Conservation (phyloP, 2,329 filamentous ascomycete genomes). For the Arthrinium phaeospermum region DNA sequence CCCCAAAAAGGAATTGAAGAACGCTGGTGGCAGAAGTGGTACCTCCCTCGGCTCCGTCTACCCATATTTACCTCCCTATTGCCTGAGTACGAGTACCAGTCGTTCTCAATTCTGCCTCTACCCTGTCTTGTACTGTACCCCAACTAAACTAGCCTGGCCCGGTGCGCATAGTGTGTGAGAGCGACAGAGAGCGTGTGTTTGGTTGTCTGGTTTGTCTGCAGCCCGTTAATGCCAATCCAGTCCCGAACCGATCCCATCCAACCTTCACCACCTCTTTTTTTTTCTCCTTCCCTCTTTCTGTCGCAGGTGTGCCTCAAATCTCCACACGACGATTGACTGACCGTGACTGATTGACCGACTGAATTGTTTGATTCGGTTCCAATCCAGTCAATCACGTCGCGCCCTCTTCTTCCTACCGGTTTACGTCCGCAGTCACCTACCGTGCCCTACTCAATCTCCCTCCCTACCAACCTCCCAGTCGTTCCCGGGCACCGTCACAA, state of each 20-base stretch:
- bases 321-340: constrained; percentile 18
- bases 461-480: constrained; percentile 27
- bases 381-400: constrained; percentile 17
- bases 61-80: constrained; percentile 6
- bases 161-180: constrained; percentile 11
- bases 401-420: not conserved
- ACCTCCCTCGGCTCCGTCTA: not conserved
- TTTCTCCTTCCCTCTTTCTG: constrained; percentile 11
- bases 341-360: constrained; percentile 17
- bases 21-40: constrained; percentile 9
- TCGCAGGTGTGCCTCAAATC: constrained; percentile 10
- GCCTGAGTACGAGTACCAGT: constrained; percentile 1
- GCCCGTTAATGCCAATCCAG: constrained; percentile 16
- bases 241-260: constrained; percentile 17
- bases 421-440: constrained; percentile 9
- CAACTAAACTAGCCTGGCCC: constrained; percentile 8
- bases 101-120: constrained; percentile 2
- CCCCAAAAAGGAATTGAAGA: constrained; percentile 11
- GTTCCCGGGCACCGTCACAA: constrained; percentile 9
- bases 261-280: constrained; percentile 20
- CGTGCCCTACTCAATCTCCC: not conserved
- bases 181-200: constrained; percentile 1
- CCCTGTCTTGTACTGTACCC: constrained; percentile 1
- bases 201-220: constrained; percentile 7
- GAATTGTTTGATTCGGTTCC: constrained; percentile 13